These are phyloP conservation scores for Plasmodium sp. DNA, from an alignment of 169 alveolate genomes.

Conservation along the genomic window DNA sequence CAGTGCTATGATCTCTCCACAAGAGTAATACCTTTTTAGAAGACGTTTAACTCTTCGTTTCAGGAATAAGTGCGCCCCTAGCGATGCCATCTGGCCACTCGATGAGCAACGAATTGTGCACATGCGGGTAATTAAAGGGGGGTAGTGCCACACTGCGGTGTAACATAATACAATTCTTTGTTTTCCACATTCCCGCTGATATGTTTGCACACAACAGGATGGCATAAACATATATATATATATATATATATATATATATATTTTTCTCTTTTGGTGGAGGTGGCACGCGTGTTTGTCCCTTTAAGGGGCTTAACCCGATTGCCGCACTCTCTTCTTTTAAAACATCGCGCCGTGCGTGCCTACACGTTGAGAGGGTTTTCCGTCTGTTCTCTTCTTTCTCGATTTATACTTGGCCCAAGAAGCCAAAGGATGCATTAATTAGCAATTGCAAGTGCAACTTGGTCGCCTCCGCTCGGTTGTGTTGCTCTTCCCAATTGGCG, in stretches of 20 bases:
- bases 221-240: no score
- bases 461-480: not conserved
- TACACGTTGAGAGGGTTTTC: no score
- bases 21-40: not conserved
- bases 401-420: not conserved
- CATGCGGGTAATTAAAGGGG: not conserved
- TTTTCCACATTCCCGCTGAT: not conserved
- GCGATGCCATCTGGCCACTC: not conserved
- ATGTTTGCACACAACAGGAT: not conserved
- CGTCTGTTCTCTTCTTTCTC: not conserved
- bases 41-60: not conserved
- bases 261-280: not conserved
- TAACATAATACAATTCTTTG: not conserved
- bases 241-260: not conserved
- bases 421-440: not conserved
- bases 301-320: not conserved
- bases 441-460: not conserved
- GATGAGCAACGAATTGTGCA: not conserved
- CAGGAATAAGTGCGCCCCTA: not conserved
- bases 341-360: no score
- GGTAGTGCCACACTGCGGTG: not conserved
- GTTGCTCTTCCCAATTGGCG: not conserved
- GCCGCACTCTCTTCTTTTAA: not conserved
- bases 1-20: not conserved
- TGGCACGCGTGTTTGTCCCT: not conserved